A percentile compares a stretch with the other conserved stretches of the same genome.
Conservation (phyloP, 257 asterid species). For the Voacanga thouarsii region DNA sequence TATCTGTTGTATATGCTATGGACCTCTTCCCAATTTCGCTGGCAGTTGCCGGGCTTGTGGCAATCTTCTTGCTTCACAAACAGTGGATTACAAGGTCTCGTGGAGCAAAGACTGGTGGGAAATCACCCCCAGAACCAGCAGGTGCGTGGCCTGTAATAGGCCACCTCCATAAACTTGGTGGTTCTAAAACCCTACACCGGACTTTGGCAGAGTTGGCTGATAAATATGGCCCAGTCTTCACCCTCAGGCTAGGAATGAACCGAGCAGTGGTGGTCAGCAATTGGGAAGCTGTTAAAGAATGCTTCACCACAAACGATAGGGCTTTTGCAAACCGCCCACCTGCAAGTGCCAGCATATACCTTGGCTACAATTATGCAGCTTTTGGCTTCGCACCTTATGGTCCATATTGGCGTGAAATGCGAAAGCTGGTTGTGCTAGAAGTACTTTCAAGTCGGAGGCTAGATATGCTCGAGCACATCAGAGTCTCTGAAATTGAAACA, state of each 20-base stretch:
- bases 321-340: conserved; percentile 36
- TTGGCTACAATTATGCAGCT: conserved; percentile 44
- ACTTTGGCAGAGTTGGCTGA: conserved; percentile 39
- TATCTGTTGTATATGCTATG: not conserved
- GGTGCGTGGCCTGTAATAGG: conserved; percentile 63
- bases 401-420: conserved; percentile 47
- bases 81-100: not conserved
- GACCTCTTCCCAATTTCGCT: not conserved
- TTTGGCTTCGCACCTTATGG: conserved; percentile 44
- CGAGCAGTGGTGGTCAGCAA: conserved; percentile 35
- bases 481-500: conserved; percentile 24
- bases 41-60: not conserved
- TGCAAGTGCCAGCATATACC: conserved; percentile 30
- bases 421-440: conserved; percentile 41
- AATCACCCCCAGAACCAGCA: conserved; percentile 38
- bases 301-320: conserved; percentile 53
- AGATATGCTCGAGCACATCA: conserved; percentile 34
- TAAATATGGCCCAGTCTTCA: conserved; percentile 46
- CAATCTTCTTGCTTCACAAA: not conserved
- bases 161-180: conserved; percentile 42
- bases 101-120: not conserved
- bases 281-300: conserved; percentile 52
- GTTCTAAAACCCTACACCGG: conserved; percentile 15
- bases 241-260: conserved; percentile 35
- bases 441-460: conserved; percentile 46